These are phyloP conservation scores for Trichoderma sp. DNA, from an alignment of 2,329 filamentous ascomycete genomes.

Conservation along the genomic window DNA sequence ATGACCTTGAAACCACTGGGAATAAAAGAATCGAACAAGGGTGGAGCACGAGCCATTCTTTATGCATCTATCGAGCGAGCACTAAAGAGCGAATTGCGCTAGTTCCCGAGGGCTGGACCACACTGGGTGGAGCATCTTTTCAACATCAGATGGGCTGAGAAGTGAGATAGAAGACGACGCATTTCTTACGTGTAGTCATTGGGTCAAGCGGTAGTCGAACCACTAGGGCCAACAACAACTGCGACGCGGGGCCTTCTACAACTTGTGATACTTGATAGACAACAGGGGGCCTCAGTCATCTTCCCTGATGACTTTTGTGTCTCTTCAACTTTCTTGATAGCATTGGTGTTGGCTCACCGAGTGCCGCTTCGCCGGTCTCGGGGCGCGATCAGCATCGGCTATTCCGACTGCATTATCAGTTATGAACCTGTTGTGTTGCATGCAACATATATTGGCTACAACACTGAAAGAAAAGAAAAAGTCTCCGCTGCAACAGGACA, in stretches of 20 bases:
- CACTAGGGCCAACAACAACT: neutral
- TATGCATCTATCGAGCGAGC: conserved; percentile 35
- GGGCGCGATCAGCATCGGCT: conserved; percentile 4
- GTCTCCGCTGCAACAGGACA: neutral
- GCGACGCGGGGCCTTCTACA: neutral
- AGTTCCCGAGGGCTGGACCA: conserved; percentile 33
- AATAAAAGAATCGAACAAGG: conserved; percentile 11
- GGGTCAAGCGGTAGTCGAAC: neutral
- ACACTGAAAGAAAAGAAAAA: neutral
- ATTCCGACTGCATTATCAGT: neutral
- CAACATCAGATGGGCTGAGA: conserved; percentile 24
- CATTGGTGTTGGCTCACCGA: neutral
- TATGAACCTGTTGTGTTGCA: neutral
- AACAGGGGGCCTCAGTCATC: neutral
- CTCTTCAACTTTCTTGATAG: neutral
- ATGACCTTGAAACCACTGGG: neutral
- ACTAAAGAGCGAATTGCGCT: conserved; percentile 30
- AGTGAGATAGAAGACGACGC: neutral
- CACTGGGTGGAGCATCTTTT: conserved; percentile 29
- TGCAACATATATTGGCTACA: neutral
- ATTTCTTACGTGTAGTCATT: neutral
- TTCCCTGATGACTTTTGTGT: neutral
- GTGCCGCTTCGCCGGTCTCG: conserved; percentile 2
- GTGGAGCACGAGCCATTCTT: neutral
- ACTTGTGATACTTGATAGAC: neutral